Percentiles rank a stretch among this genome's conserved stretches.
Evolutionary conservation across 2,329 filamentous ascomycete genomes (phyloP).

Genomic region (Nothopassalora personata): DNA sequence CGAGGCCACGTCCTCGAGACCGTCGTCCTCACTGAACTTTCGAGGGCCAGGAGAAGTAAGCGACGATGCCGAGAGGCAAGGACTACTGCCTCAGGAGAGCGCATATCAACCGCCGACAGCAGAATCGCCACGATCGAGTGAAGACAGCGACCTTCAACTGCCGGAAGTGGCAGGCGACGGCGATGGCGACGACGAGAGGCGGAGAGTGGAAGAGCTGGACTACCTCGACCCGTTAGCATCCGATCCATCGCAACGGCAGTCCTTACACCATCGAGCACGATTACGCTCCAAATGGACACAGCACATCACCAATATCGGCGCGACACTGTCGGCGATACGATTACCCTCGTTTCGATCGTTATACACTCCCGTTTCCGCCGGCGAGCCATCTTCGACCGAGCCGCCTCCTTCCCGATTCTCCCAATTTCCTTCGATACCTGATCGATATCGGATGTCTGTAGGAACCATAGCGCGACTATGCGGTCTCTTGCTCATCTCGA

Average conservation of each 20-base stretch:
- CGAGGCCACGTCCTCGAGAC: constrained; percentile 63
- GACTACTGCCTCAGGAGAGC: constrained; percentile 56
- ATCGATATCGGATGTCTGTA: constrained; percentile 50
- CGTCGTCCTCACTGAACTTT: constrained; percentile 44
- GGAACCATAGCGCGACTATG: constrained; percentile 68
- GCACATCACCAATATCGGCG: constrained; percentile 51
- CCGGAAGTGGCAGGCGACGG: constrained; percentile 50
- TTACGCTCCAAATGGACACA: constrained; percentile 51
- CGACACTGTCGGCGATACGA: constrained; percentile 53
- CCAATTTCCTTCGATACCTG: constrained; percentile 39
- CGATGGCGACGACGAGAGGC: constrained; percentile 52
- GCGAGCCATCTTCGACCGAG: constrained; percentile 10
- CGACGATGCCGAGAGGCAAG: constrained; percentile 70
- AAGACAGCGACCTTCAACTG: constrained; percentile 48
- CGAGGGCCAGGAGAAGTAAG: constrained; percentile 56
- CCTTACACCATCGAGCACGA: constrained; percentile 34
- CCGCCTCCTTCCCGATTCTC: constrained; percentile 12
- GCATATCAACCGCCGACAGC: constrained; percentile 76
- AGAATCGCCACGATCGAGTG: constrained; percentile 66
- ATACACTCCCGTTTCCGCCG: constrained; percentile 29
- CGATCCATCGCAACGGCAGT: constrained; percentile 23
- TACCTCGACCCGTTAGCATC: constrained; percentile 56
- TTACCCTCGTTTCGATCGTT: constrained; percentile 46
- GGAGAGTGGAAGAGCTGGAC: constrained; percentile 86
- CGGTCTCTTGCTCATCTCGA: constrained; percentile 68